Conservation (phyloP, 139 green algal genomes). For the Asterochloris sp. region DNA sequence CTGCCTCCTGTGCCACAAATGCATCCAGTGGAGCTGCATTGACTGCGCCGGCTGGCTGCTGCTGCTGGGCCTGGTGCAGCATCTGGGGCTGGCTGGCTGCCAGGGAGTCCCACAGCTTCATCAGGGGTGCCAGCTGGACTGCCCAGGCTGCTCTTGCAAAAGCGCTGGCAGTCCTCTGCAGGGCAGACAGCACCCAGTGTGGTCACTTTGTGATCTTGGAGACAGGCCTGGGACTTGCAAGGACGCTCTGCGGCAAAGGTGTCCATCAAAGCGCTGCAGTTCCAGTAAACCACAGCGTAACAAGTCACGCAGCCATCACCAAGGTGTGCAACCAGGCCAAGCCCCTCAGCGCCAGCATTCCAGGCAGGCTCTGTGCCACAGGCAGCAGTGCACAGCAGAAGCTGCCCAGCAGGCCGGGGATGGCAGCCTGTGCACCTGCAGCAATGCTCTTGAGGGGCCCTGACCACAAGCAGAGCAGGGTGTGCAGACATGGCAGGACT, state of each 20-base stretch:
- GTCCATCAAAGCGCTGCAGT: background rate
- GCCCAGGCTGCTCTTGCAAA: slow-evolving; percentile 53
- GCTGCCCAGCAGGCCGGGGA: background rate
- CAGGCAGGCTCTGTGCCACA: background rate
- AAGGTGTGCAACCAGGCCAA: background rate
- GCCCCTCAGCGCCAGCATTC: background rate
- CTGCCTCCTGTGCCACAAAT: slow-evolving; percentile 59
- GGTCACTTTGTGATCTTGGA: background rate
- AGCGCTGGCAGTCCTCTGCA: slow-evolving; percentile 2
- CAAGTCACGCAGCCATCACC: background rate
- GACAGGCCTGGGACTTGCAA: background rate
- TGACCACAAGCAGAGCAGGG: background rate
- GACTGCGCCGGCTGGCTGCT: background rate
- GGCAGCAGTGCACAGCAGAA: background rate
- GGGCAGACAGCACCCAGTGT: background rate
- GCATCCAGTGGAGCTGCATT: slow-evolving; percentile 35
- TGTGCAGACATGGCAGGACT: background rate
- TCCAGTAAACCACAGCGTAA: background rate
- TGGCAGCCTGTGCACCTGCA: background rate
- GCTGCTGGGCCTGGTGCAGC: slow-evolving; percentile 9
- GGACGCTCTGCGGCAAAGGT: background rate
- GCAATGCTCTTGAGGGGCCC: background rate
- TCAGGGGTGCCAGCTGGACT: slow-evolving; percentile 50
- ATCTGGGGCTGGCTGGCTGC: background rate
- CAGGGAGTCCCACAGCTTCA: slow-evolving; percentile 56